Conservation (phyloP, 306 rosid genomes). For the Abrus precatorius region DNA sequence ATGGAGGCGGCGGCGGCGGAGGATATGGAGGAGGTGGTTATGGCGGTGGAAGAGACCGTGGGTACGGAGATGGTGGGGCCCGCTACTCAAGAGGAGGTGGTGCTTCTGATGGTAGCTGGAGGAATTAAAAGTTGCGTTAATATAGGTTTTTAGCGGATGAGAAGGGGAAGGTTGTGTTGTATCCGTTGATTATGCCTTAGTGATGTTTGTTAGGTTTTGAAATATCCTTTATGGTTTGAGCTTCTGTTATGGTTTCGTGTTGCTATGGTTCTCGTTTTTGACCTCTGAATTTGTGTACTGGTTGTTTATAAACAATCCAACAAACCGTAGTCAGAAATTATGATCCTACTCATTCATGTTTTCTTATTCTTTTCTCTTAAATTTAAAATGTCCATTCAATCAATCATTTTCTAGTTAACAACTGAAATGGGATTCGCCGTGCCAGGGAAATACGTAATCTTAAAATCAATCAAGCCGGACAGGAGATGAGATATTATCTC, state of each 20-base stretch:
- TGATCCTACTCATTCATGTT: not conserved
- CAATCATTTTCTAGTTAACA: too few relatives aligned
- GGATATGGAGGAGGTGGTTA: slow-evolving; percentile 52
- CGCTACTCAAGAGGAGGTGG: slow-evolving; percentile 65
- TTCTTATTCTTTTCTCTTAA: not conserved
- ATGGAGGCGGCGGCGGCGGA: slow-evolving; percentile 48
- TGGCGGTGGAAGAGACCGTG: slow-evolving; percentile 60
- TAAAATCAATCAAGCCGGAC: too few relatives aligned
- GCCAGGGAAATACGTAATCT: too few relatives aligned
- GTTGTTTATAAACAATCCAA: slow-evolving; percentile 40
- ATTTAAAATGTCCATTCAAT: too few relatives aligned
- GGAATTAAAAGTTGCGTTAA: slow-evolving; percentile 48
- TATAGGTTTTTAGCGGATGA: slow-evolving; percentile 1
- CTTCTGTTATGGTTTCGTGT: slow-evolving; percentile 20
- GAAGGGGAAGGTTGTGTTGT: not conserved
- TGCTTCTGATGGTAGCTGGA: slow-evolving; percentile 80
- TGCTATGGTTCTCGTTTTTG: slow-evolving; percentile 53
- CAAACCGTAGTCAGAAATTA: slow-evolving; percentile 38
- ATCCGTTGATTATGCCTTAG: not conserved
- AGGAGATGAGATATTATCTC: too few relatives aligned
- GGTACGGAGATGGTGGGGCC: slow-evolving; percentile 56
- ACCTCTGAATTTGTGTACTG: slow-evolving; percentile 51
- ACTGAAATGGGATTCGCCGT: too few relatives aligned
- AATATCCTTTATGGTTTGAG: not conserved
- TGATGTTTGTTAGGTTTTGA: not conserved